Evolutionary conservation across 177 flowering plant species (phyloP), one percentile per base, ranked within the genome.

Genomic region (Vitis hybrid): DNA sequence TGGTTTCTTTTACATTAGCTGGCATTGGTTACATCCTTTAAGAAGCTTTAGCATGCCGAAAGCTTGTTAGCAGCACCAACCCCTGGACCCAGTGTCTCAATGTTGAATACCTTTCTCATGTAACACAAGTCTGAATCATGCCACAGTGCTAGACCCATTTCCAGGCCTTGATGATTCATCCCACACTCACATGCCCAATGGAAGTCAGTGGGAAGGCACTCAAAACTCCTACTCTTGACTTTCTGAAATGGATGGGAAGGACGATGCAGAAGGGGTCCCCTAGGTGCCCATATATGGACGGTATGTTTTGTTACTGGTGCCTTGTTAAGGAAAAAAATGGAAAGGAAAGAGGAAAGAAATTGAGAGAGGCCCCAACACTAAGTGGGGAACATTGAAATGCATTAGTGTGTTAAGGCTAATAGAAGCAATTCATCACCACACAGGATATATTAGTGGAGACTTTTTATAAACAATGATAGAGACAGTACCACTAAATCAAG

Each of bases 401-500:
- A 60, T 52, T 14, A 69, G 27, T 46, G 27, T 60, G 50, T 60
- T 30, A 55, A 17, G 46, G 52, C 62, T 66, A 66, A 63, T 56
- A 68, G 68, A 32, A 65, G 19, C 49, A 68, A 58, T 54, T 56
- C 59, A 62, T 62, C 56, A 64, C 68, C 68, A 63, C 63, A 57
- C 19, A 18, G 19, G 40, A 68, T n/a, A 54, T 27, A 9, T 40
- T 15, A 59, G 66, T 69, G 76, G 72, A 19, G 24, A 55, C 60
- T 24, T 52, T 62, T 52, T 52, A 12, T 8, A 56, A 74, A 60
- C 32, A 64, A 27, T 50, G 69, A 68, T 30, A 35, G 72, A 55
- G 72, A 74, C 77, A 57, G 12, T 27, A 63, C 59, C 77, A 73
- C 71, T 73, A 21, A 62, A 67, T 30, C 66, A 67, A 61, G 52